Percentiles rank a stretch among this genome's conserved stretches.
These are phyloP conservation scores for Sanghuangporus sanghuang DNA, from an alignment of 1,284 basidiomycete genomes.

Conservation along the genomic window DNA sequence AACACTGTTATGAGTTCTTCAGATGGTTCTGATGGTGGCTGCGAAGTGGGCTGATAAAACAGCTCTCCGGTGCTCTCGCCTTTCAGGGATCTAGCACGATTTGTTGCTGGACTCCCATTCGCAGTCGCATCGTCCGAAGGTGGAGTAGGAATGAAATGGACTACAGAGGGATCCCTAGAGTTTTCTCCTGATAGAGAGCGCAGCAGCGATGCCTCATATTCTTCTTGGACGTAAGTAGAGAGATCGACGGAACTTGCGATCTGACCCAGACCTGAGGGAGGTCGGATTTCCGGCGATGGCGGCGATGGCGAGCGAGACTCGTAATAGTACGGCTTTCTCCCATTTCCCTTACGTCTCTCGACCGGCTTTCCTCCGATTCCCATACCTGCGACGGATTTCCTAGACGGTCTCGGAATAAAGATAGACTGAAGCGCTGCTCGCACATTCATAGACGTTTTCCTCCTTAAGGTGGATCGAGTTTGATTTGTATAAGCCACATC, in stretches of 20 bases:
- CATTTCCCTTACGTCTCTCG: background rate
- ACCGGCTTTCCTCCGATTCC: background rate
- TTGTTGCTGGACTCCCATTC: background rate
- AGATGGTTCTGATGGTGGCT: slow-evolving; percentile 1
- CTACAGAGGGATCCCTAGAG: slow-evolving; percentile 6
- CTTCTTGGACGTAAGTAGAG: slow-evolving; percentile 14
- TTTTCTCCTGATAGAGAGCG: slow-evolving; percentile 1
- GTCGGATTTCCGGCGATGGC: slow-evolving; percentile 17
- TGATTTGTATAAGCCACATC: background rate
- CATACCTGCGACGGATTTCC: slow-evolving; percentile 9
- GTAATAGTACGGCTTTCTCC: slow-evolving; percentile 7
- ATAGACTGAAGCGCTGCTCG: slow-evolving; percentile 13
- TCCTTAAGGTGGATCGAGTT: background rate
- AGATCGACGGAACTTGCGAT: slow-evolving; percentile 12
- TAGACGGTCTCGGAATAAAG: slow-evolving; percentile 14
- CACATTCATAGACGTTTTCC: slow-evolving; percentile 12
- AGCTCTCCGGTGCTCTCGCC: background rate
- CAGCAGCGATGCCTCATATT: slow-evolving; percentile 9
- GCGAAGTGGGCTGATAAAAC: background rate
- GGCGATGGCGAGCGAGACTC: slow-evolving; percentile 18
- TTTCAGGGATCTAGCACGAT: background rate
- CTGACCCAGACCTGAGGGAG: slow-evolving; percentile 15
- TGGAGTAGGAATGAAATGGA: background rate
- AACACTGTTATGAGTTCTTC: slow-evolving; percentile 6
- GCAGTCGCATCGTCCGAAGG: slow-evolving; percentile 1